A percentile compares a stretch with the other conserved stretches of the same genome.
phyloP scores from a whole-genome alignment of 75 land plant species.

The Cryptomeria japonica region DNA sequence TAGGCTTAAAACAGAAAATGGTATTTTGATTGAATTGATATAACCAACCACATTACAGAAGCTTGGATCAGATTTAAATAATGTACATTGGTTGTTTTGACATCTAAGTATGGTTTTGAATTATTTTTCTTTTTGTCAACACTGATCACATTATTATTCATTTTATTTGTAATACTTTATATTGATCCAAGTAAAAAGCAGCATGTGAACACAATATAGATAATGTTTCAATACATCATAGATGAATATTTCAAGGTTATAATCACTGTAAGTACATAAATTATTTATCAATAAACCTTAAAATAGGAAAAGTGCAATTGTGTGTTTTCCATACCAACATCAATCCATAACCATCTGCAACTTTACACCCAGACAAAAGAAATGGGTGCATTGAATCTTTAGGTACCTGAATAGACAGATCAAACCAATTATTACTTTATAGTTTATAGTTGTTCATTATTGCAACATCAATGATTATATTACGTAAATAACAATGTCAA shows the following conservation, averaged over 20 bases:
- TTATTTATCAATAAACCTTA: background rate
- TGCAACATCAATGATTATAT: background rate
- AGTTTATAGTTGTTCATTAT: background rate
- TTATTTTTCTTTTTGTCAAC: too few species aligned
- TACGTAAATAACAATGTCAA: background rate
- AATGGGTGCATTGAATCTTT: conserved; percentile 46
- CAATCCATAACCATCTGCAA: conserved; percentile 44
- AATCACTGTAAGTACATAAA: background rate
- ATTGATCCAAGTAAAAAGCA: background rate
- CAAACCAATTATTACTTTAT: background rate
- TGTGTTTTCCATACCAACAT: conserved; percentile 24
- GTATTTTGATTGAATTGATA: too few species aligned
- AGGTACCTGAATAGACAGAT: conserved; percentile 23
- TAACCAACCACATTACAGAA: too few species aligned
- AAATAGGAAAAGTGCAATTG: background rate
- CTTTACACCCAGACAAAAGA: conserved; percentile 51
- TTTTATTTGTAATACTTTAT: too few species aligned
- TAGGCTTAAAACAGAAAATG: too few species aligned
- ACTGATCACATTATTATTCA: background rate
- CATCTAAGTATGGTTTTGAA: too few species aligned
- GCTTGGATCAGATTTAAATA: too few species aligned
- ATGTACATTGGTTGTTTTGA: too few species aligned
- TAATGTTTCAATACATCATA: background rate
- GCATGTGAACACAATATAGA: background rate
- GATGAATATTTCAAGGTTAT: background rate